Evolutionary conservation across 768 basidiomycete species (phyloP).

Genomic region (Macrolepiota dolichaula): DNA sequence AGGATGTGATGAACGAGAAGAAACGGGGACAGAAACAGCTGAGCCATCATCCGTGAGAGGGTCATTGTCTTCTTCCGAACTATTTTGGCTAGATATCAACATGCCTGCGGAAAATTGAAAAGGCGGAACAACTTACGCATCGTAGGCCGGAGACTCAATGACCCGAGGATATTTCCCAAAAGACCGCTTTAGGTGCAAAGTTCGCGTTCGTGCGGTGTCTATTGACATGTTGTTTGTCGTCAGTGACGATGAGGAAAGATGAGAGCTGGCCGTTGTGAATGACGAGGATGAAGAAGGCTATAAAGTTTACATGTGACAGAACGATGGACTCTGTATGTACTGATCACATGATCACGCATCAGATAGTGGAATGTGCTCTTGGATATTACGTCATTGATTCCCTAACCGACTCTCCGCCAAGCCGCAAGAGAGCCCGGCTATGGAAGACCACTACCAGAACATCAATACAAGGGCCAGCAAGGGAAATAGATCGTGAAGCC

Average conservation of each 20-base stretch:
- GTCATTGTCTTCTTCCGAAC: slow-evolving; percentile 88
- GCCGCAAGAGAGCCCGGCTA: no score
- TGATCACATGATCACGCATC: slow-evolving; percentile 3
- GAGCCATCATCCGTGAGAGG: slow-evolving; percentile 77
- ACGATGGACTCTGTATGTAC: neutral
- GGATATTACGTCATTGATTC: neutral
- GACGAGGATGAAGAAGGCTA: neutral
- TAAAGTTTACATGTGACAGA: neutral
- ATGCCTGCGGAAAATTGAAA: neutral
- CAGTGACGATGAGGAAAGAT: neutral
- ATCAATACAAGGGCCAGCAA: no score
- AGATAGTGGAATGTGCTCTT: neutral
- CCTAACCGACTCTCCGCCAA: no score
- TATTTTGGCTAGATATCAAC: slow-evolving; percentile 26
- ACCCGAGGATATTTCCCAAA: slow-evolving; percentile 65
- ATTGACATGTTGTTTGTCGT: slow-evolving; percentile 21
- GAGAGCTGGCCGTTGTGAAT: neutral
- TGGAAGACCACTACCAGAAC: no score
- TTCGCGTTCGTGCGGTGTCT: slow-evolving; percentile 31
- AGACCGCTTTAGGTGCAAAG: slow-evolving; percentile 58
- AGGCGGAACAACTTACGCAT: slow-evolving; percentile 46
- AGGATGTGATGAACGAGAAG: slow-evolving; percentile 13
- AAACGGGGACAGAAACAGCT: slow-evolving; percentile 42
- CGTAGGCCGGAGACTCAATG: slow-evolving; percentile 73
- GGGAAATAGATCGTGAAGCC: no score